These are phyloP conservation scores for Flaveria robusta DNA, from an alignment of 129 eudicot genomes.

Conservation along the genomic window DNA sequence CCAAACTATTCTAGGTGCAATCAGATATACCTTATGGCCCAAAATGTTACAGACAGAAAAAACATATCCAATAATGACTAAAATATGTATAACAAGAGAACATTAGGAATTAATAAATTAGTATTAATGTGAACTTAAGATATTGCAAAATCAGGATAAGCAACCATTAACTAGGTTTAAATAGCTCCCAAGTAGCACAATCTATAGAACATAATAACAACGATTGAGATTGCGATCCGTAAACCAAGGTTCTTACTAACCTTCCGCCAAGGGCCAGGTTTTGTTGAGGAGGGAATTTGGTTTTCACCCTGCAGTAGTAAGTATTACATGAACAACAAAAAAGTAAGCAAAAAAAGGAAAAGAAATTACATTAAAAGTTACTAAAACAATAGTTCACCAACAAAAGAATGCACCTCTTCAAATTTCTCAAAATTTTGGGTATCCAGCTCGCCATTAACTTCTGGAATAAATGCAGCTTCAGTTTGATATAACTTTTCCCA, in stretches of 20 bases:
- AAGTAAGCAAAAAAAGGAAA: neutral
- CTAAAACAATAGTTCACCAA: neutral
- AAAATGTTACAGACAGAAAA: neutral
- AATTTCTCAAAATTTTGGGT: slow-evolving; percentile 97
- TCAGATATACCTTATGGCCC: neutral
- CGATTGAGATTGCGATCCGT: neutral
- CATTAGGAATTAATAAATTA: neutral
- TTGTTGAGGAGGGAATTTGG: slow-evolving; percentile 63
- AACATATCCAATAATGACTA: neutral
- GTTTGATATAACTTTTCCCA: slow-evolving; percentile 84
- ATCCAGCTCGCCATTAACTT: slow-evolving; percentile 94
- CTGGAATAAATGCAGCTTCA: slow-evolving; percentile 94
- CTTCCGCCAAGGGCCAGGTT: slow-evolving; percentile 97
- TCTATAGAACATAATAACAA: neutral
- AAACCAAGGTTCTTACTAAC: slow-evolving; percentile 47
- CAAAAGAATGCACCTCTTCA: slow-evolving; percentile 61
- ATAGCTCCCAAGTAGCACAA: slow-evolving; percentile 7
- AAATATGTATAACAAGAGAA: neutral
- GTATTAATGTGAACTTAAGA: neutral
- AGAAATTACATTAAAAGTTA: neutral
- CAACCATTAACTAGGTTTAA: neutral
- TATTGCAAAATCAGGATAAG: neutral
- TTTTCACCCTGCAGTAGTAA: slow-evolving; percentile 62
- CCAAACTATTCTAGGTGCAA: neutral
- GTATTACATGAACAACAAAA: slow-evolving; percentile 9